Conservation (phyloP, 2,329 filamentous ascomycete species). For the Aureobasidium sp. region DNA sequence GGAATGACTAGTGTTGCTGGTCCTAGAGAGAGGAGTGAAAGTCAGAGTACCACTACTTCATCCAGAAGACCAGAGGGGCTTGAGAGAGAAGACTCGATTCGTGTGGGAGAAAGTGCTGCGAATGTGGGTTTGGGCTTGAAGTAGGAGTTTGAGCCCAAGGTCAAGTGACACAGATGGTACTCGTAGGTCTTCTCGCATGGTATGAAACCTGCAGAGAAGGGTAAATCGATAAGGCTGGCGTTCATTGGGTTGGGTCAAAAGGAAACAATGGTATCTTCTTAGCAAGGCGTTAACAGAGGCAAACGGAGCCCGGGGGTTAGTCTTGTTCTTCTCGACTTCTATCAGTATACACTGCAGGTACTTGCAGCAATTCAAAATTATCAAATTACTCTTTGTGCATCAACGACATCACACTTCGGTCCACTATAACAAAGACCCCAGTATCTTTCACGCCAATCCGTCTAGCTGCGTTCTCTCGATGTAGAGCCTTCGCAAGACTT, state of each 20-base stretch:
- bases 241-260: background rate
- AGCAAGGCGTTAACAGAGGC: slow-evolving; percentile 1
- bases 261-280: background rate
- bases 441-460: no score
- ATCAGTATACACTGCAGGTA: background rate
- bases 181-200: background rate
- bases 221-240: background rate
- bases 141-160: slow-evolving; percentile 10
- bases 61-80: slow-evolving; percentile 19
- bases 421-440: no score
- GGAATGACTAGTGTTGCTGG: slow-evolving; percentile 32
- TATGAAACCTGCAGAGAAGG: no score
- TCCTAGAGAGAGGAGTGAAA: slow-evolving; percentile 39
- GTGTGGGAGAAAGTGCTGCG: slow-evolving; percentile 40
- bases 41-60: slow-evolving; percentile 40
- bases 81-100: slow-evolving; percentile 36
- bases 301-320: background rate
- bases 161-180: slow-evolving; percentile 1
- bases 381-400: no score
- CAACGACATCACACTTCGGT: no score
- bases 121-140: slow-evolving; percentile 25
- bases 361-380: background rate
- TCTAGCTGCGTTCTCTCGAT: no score
- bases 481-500: no score
- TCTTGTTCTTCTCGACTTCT: background rate